Evolutionary conservation across 2,329 filamentous ascomycete genomes (phyloP).

Genomic region (Elsinoe batatas): DNA sequence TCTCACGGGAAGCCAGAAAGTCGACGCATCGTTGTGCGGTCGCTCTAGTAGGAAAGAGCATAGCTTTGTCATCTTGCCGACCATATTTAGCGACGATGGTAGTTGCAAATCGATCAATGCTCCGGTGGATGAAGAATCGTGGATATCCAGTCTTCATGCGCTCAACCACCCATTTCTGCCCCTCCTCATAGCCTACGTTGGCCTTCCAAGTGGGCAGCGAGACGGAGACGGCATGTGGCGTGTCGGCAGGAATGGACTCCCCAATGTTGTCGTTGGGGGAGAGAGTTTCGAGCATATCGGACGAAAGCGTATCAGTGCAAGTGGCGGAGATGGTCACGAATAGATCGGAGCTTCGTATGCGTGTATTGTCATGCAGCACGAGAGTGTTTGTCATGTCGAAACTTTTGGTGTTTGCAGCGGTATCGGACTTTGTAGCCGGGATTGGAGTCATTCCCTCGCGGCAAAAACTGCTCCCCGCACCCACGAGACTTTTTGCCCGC

Average conservation of each 20-base stretch:
- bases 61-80: slow-evolving; percentile 52
- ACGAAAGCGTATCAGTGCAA: slow-evolving; percentile 7
- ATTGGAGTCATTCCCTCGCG: neutral
- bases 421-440: neutral
- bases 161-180: slow-evolving; percentile 71
- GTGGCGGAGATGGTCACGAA: neutral
- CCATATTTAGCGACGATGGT: slow-evolving; percentile 59
- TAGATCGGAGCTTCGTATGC: neutral
- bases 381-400: neutral
- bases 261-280: slow-evolving; percentile 38
- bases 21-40: slow-evolving; percentile 63
- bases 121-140: slow-evolving; percentile 84
- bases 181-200: slow-evolving; percentile 91
- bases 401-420: neutral
- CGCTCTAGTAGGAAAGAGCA: slow-evolving; percentile 68
- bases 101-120: slow-evolving; percentile 62
- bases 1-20: slow-evolving; percentile 57
- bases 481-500: neutral
- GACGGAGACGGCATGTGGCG: slow-evolving; percentile 83
- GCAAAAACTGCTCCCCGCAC: slow-evolving; percentile 9
- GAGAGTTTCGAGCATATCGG: slow-evolving; percentile 16
- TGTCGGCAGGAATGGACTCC: slow-evolving; percentile 66
- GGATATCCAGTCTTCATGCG: slow-evolving; percentile 89
- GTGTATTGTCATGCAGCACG: slow-evolving; percentile 6
- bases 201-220: slow-evolving; percentile 87